Percentiles rank a stretch among this genome's conserved stretches.
phyloP scores from a whole-genome alignment of 2,329 filamentous ascomycete genomes.

The Orbilia ellipsospora region DNA sequence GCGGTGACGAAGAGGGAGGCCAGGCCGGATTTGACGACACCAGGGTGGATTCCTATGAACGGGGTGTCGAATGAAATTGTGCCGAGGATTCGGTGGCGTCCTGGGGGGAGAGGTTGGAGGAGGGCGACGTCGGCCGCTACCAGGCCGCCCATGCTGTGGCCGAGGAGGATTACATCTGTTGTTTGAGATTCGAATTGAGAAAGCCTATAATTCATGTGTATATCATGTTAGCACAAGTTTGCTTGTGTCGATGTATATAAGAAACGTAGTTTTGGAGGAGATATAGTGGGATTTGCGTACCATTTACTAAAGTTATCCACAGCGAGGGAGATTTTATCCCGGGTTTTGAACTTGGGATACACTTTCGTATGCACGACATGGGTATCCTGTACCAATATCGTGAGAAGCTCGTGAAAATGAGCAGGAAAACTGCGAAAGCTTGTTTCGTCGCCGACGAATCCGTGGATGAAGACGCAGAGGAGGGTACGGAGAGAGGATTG shows the following conservation, averaged over 20 bases:
- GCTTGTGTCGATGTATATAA: constrained; percentile 64
- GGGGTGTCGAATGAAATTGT: constrained; percentile 86
- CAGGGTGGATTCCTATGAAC: constrained; percentile 87
- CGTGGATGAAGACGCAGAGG: constrained; percentile 85
- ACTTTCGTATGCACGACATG: constrained; percentile 81
- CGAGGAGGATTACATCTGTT: constrained; percentile 83
- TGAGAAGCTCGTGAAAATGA: constrained; percentile 81
- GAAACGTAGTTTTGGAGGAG: too few relatives aligned
- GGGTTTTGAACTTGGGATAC: constrained; percentile 82
- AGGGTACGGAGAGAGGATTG: constrained; percentile 65
- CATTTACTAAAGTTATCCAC: constrained; percentile 85
- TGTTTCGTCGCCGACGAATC: constrained; percentile 87
- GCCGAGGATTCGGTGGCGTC: constrained; percentile 73
- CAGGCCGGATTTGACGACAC: constrained; percentile 83
- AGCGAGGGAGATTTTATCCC: constrained; percentile 76
- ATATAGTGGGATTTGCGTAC: constrained; percentile 66
- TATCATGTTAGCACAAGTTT: constrained; percentile 57
- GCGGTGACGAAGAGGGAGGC: constrained; percentile 76
- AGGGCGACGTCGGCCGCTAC: constrained; percentile 82
- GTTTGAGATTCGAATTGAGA: constrained; percentile 56
- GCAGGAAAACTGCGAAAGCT: constrained; percentile 89
- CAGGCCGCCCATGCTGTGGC: constrained; percentile 90
- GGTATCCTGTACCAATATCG: constrained; percentile 74
- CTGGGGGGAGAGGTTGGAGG: constrained; percentile 62
- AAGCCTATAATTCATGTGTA: constrained; percentile 18